Percentiles rank a stretch among this genome's conserved stretches.
These are phyloP conservation scores for Penicillium sp. DNA, from an alignment of 2,329 filamentous ascomycete species.

Conservation along the genomic window DNA sequence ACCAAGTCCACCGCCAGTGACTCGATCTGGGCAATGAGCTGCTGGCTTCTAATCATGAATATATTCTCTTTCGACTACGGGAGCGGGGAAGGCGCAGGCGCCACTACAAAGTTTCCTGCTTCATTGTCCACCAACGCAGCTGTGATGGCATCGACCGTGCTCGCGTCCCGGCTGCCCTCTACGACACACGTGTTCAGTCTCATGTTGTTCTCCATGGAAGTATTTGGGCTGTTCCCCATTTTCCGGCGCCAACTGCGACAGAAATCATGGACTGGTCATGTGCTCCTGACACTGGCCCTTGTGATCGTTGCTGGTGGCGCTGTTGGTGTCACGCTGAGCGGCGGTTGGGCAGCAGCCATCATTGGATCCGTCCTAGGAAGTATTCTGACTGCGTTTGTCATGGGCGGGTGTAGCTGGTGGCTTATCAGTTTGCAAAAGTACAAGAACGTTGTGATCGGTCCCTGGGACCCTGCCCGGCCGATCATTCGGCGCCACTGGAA, in stretches of 20 bases:
- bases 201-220: constrained; percentile 93
- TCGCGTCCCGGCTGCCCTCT: constrained; percentile 82
- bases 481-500: constrained; percentile 46
- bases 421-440: constrained; percentile 95
- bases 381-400: constrained; percentile 70
- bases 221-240: constrained; percentile 96
- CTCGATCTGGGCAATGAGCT: constrained; percentile 96
- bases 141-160: constrained; percentile 90
- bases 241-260: constrained; percentile 86
- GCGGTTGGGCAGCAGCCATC: constrained; percentile 55
- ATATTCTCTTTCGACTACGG: constrained; percentile 98
- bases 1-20: constrained; percentile 88
- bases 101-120: constrained; percentile 53
- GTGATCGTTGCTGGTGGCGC: constrained; percentile 78
- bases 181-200: constrained; percentile 94
- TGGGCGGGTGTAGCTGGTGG: constrained; percentile 98
- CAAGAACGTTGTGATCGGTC: constrained; percentile 97
- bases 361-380: constrained; percentile 73
- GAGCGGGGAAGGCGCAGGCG: constrained; percentile 49
- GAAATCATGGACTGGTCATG: constrained; percentile 76
- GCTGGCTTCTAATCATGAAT: constrained; percentile 89
- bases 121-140: constrained; percentile 90
- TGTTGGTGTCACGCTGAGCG: constrained; percentile 61
- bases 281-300: constrained; percentile 69
- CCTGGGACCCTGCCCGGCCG: constrained; percentile 93